Percentiles rank a stretch among this genome's conserved stretches.
Evolutionary conservation across 2,329 filamentous ascomycete genomes (phyloP).

Genomic region (Dothistroma septosporum): DNA sequence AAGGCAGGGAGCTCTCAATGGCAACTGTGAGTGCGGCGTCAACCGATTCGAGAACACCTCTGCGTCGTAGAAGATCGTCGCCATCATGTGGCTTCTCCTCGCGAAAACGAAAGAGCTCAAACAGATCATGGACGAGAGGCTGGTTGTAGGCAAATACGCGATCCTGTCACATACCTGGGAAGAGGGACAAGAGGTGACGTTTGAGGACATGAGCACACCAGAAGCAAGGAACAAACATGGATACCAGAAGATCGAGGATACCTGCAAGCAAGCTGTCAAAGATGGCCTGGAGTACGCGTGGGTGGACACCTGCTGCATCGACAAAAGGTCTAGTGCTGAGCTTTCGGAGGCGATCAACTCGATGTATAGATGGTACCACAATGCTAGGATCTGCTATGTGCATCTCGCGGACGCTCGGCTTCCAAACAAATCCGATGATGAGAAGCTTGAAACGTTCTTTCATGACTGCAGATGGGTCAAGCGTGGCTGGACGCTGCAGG

Average conservation of each 20-base stretch:
- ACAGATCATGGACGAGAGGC: slow-evolving; percentile 4
- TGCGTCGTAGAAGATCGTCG: background rate
- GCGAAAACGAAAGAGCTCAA: slow-evolving; percentile 4
- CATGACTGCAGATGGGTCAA: background rate
- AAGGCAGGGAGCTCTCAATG: background rate
- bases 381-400: background rate
- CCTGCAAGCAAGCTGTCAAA: background rate
- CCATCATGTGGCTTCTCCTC: slow-evolving; percentile 14
- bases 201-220: slow-evolving; percentile 9
- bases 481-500: background rate
- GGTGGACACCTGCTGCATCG: slow-evolving; percentile 2
- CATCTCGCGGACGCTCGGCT: background rate
- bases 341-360: slow-evolving; percentile 1
- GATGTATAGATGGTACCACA: slow-evolving; percentile 3
- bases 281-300: background rate
- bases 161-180: slow-evolving; percentile 19
- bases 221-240: background rate
- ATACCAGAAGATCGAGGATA: slow-evolving; percentile 6
- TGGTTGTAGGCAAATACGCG: slow-evolving; percentile 7
- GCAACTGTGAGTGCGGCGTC: background rate
- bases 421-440: background rate
- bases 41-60: background rate
- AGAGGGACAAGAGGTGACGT: slow-evolving; percentile 9
- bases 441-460: background rate
- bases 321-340: slow-evolving; percentile 2